Evolutionary conservation across 306 rosid species (phyloP), one percentile per base, ranked within the genome.

Genomic region (Glycyrrhiza uralensis): DNA sequence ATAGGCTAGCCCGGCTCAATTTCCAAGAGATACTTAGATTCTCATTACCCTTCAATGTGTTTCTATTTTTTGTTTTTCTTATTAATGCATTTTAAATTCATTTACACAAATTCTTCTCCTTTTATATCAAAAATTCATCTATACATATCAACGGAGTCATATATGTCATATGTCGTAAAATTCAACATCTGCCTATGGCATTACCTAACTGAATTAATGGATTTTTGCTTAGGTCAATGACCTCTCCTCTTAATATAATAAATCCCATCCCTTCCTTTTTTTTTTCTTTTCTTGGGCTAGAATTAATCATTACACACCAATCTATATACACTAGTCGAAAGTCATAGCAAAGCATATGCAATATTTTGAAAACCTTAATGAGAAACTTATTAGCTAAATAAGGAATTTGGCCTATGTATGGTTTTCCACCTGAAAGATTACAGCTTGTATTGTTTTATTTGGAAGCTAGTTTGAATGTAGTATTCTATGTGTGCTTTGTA

Each of bases 1-100:
- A n/a, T n/a, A n/a, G n/a, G n/a, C n/a, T n/a, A 79, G 26, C 66
- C 51, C 13, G 26, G 46, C 66, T 41, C 59, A 22, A 20, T 74
- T 73, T 74, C 58, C 83, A 49, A 74, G 66, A 76, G 22, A 24
- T 36, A 46, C 75, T 66, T 56, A 35, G 70, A 77, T 77, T 69
- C 71, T 13, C 46, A 13, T 24, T 74, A 59, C 62, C 24, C 69
- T 50, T 23, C 36, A 46, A 19, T 23, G 4, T 6, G 24, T 13
- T 44, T 52, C 47, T 39, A 10, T 23, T 51, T 26, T 32, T 8
- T 33, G n/a, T n/a, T n/a, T n/a, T n/a, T n/a, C n/a, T n/a, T n/a
- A n/a, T 32, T n/a, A 28, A 8, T 15, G 2, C 9, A 5, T 15
- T 30, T 49, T 15, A 26, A 1, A 26, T 4, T n/a, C n/a, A n/a